Evolutionary conservation across 805 yeast genomes (phyloP).

Genomic region (Saccharomycopsis capsularis): DNA sequence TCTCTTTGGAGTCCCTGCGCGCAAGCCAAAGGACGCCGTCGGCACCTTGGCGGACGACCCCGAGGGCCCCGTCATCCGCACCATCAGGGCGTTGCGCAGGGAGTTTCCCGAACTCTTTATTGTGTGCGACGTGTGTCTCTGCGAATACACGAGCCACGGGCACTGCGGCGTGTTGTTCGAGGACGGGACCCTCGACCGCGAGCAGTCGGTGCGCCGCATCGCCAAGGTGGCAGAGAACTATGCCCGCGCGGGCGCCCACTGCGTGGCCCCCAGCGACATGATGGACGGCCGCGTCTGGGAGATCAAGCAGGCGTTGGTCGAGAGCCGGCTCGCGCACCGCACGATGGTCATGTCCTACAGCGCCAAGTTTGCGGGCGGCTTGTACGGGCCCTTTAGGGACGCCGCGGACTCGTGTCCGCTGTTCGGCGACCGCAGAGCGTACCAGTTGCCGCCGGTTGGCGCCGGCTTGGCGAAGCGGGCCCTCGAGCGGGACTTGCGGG

Average conservation of each 20-base stretch:
- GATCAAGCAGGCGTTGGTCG: constrained; percentile 77
- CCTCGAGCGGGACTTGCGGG: constrained; percentile 71
- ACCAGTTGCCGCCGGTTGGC: constrained; percentile 91
- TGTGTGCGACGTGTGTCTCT: constrained; percentile 91
- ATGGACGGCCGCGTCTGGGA: constrained; percentile 90
- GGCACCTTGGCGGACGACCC: constrained; percentile 96
- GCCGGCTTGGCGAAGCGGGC: constrained; percentile 94
- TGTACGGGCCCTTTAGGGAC: constrained; percentile 96
- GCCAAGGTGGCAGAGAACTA: constrained; percentile 95
- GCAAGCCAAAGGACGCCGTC: constrained; percentile 62
- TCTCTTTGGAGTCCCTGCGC: constrained; percentile 84
- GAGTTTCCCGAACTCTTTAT: constrained; percentile 79
- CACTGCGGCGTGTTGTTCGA: constrained; percentile 90
- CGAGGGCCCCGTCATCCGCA: constrained; percentile 85
- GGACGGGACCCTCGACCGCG: constrained; percentile 80
- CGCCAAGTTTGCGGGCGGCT: constrained; percentile 85
- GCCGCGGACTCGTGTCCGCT: constrained; percentile 92
- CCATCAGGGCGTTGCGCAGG: constrained; percentile 55
- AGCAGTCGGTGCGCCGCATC: constrained; percentile 65
- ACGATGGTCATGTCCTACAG: constrained; percentile 88
- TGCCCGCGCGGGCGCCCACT: constrained; percentile 92
- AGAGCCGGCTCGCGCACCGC: constrained; percentile 76
- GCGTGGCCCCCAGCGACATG: constrained; percentile 97
- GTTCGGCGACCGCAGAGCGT: constrained; percentile 84
- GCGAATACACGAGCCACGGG: constrained; percentile 97